Base-by-base conservation (phyloP, 2,329 filamentous ascomycete genomes). In the Byssoonygena ceratinophila region DNA sequence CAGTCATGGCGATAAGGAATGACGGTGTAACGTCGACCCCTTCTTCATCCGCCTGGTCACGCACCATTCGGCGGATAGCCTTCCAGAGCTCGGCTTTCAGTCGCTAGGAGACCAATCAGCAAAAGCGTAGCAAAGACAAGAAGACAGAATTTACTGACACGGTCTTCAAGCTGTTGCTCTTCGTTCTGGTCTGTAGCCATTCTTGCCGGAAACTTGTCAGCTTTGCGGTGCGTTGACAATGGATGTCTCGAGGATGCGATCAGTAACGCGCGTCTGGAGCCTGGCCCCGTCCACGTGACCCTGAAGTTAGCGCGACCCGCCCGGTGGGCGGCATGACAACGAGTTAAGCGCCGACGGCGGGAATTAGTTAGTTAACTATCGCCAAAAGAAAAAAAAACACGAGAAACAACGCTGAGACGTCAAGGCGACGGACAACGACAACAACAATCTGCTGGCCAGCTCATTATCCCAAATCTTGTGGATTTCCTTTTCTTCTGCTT, bases 11-110 rank as follows among this genome's bases (percentile, higher is more conserved):
- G 7, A 84, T 88, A 59, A 94, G 94, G 67, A 94, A 95, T 63
- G 94, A 88, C 1, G 87, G 87, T 23, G 91, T 95, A 5, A 90
- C 87, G 68, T 94, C 96, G 58, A 87, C 78, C 64, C 86, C 81
- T 25, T 83, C 74, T 53, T 78, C 75, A 27, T 88, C 72, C 16
- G 82, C 84, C 65, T 94, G 85, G 59, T 91, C 83, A 66, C 97
- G 91, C 58, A 95, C 86, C 55, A 94, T 91, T 65, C 88, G 85
- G 59, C 87, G 87, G 55, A 94, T 80, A 22, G 83, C 80, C 63
- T 84, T 84, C 88, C 88, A 94, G 22, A 94, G 79, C 12, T 86
- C 85, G 32, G 85, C 82, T 74, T 94, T 94, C 61, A 92, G 79
- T 57, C 84, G 82, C 84, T 95, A 59, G 6, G 1, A 20, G 46